phyloP scores from a whole-genome alignment of 2,329 filamentous ascomycete genomes.

The Talaromyces piceae region DNA sequence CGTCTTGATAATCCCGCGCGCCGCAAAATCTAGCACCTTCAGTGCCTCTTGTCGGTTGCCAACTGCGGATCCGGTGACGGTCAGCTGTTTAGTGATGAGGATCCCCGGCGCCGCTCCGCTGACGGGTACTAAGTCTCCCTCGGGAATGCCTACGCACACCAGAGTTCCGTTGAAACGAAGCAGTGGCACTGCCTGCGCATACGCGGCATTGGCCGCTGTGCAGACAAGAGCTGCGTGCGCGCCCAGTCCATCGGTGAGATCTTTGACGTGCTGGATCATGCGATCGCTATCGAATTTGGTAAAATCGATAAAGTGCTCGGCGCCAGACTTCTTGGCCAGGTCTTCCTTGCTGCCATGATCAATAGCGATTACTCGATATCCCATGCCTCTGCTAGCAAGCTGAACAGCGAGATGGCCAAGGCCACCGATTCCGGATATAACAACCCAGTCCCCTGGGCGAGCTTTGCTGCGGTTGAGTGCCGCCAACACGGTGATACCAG shows the following conservation, averaged over 20 bases:
- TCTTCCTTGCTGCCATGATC: conserved; percentile 56
- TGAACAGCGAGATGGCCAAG: conserved; percentile 60
- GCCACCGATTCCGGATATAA: conserved; percentile 54
- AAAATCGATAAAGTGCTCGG: conserved; percentile 59
- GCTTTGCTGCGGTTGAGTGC: conserved; percentile 56
- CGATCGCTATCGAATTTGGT: conserved; percentile 43
- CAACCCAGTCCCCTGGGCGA: conserved; percentile 53
- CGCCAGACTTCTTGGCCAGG: conserved; percentile 52
- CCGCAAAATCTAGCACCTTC: conserved; percentile 43
- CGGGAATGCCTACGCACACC: conserved; percentile 47
- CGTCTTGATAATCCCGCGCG: conserved; percentile 41
- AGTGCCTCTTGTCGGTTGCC: conserved; percentile 46
- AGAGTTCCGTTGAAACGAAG: conserved; percentile 44
- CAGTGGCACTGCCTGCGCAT: conserved; percentile 42
- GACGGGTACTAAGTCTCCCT: conserved; percentile 39
- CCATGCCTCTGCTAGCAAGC: conserved; percentile 54
- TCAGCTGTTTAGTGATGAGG: conserved; percentile 37
- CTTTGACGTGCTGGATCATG: conserved; percentile 49
- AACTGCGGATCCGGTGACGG: conserved; percentile 45
- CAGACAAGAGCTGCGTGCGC: conserved; percentile 55
- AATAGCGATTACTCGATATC: conserved; percentile 57
- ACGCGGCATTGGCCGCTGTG: conserved; percentile 44
- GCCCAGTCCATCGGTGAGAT: conserved; percentile 50
- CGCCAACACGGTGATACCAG: conserved; percentile 60
- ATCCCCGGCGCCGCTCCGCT: conserved; percentile 35